Evolutionary conservation across 257 asterid species (phyloP).

Genomic region (Salvia rosmarinus): DNA sequence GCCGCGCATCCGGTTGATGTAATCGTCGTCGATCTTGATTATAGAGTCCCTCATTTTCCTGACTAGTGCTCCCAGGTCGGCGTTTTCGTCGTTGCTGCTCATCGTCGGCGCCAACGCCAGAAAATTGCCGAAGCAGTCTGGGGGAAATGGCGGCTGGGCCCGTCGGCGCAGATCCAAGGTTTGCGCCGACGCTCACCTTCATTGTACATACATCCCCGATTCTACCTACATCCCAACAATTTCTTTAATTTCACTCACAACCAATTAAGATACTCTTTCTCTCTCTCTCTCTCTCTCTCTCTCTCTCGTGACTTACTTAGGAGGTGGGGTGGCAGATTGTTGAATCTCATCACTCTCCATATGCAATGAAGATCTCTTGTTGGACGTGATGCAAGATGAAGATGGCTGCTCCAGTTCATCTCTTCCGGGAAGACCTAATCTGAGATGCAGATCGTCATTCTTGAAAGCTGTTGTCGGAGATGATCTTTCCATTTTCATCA

Average conservation of each 20-base stretch:
- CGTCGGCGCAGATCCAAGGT: constrained; percentile 32
- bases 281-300: no score
- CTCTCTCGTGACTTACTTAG: constrained; percentile 48
- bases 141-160: constrained; percentile 24
- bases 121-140: constrained; percentile 35
- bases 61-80: constrained; percentile 2
- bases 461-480: constrained; percentile 26
- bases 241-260: background rate
- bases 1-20: background rate
- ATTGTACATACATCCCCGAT: no score
- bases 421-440: constrained; percentile 61
- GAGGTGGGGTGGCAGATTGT: constrained; percentile 38
- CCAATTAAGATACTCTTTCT: no score
- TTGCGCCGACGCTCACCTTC: no score
- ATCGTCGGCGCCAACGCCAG: background rate
- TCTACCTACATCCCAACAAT: no score
- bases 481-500: background rate
- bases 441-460: constrained; percentile 45
- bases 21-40: constrained; percentile 18
- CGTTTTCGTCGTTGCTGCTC: background rate
- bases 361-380: constrained; percentile 54
- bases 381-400: constrained; percentile 38
- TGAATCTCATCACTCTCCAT: constrained; percentile 32
- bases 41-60: constrained; percentile 20
- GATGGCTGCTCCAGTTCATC: constrained; percentile 45